A percentile compares a stretch with the other conserved stretches of the same genome.
phyloP scores from a whole-genome alignment of 495 filamentous ascomycete genomes.

The Aspergillus nidulans region DNA sequence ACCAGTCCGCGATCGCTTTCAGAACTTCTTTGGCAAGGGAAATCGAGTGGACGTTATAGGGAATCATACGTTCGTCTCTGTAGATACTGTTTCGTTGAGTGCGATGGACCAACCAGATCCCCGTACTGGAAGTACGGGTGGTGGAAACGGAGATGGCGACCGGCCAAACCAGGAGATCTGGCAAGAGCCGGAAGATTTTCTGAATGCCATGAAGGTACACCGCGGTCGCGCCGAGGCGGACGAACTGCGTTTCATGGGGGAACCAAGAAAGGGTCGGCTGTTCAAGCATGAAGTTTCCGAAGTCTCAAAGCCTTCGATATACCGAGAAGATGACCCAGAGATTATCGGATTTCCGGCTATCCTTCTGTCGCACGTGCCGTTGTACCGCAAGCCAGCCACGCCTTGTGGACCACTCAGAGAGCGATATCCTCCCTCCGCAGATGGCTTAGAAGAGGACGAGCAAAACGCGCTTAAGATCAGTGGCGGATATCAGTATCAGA shows the following conservation, averaged over 20 bases:
- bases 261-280: conserved; percentile 39
- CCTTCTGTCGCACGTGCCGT: conserved; percentile 83
- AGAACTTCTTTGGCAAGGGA: conserved; percentile 81
- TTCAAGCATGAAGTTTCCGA: conserved; percentile 46
- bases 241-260: conserved; percentile 35
- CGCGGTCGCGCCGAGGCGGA: conserved; percentile 40
- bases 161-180: conserved; percentile 59
- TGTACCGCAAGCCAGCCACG: conserved; percentile 74
- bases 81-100: conserved; percentile 84
- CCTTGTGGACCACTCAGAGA: conserved; percentile 91
- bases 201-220: conserved; percentile 54
- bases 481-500: conserved; percentile 92
- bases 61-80: conserved; percentile 91
- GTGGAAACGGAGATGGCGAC: conserved; percentile 29
- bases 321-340: conserved; percentile 20
- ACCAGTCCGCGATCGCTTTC: conserved; percentile 74
- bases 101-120: conserved; percentile 57
- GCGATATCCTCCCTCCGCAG: conserved; percentile 64
- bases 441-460: conserved; percentile 63
- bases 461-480: conserved; percentile 70
- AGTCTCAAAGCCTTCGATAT: conserved; percentile 22
- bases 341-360: conserved; percentile 67
- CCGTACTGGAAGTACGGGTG: conserved; percentile 38
- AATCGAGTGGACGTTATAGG: conserved; percentile 86
- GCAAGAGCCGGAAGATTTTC: conserved; percentile 69